Percentiles rank a stretch among this genome's conserved stretches.
Evolutionary conservation across 345 rosid species (phyloP).

Genomic region (Turritis glabra): DNA sequence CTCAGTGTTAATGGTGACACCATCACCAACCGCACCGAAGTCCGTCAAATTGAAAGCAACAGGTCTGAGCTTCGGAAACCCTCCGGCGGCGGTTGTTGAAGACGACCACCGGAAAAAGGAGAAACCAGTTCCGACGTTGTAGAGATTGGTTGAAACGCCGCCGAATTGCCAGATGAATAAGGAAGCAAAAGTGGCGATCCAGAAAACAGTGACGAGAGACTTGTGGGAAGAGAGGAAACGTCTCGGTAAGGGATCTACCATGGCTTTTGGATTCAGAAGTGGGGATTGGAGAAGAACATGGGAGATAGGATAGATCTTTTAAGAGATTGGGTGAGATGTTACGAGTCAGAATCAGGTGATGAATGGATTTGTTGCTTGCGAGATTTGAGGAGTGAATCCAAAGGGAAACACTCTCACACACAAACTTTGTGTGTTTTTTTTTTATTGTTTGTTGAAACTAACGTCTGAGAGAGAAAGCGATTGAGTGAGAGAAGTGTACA

Average conservation of each 20-base stretch:
- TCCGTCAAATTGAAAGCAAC: slow-evolving; percentile 74
- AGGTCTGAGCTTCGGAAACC: slow-evolving; percentile 52
- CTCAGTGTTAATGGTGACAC: slow-evolving; percentile 71
- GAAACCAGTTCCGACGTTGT: slow-evolving; percentile 34
- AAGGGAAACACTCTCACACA: background rate
- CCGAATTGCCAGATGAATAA: slow-evolving; percentile 79
- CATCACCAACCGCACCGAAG: slow-evolving; percentile 94
- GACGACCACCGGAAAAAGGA: slow-evolving; percentile 43
- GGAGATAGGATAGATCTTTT: background rate
- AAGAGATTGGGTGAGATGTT: slow-evolving; percentile 27
- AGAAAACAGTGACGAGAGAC: slow-evolving; percentile 69
- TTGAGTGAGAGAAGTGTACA: background rate
- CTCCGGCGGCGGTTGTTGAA: slow-evolving; percentile 22
- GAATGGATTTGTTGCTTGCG: background rate
- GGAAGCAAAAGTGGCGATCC: slow-evolving; percentile 79
- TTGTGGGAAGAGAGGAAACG: slow-evolving; percentile 75
- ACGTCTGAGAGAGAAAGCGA: background rate
- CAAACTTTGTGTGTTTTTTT: slow-evolving; percentile 8
- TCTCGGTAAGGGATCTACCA: slow-evolving; percentile 66
- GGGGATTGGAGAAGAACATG: background rate
- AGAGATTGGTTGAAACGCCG: slow-evolving; percentile 28
- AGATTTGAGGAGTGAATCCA: slow-evolving; percentile 28
- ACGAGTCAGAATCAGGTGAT: background rate
- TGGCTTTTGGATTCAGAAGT: slow-evolving; percentile 11
- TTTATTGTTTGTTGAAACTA: slow-evolving; percentile 19